Conservation (phyloP, 768 basidiomycete genomes). For the Rhizopogon vesiculosus region DNA sequence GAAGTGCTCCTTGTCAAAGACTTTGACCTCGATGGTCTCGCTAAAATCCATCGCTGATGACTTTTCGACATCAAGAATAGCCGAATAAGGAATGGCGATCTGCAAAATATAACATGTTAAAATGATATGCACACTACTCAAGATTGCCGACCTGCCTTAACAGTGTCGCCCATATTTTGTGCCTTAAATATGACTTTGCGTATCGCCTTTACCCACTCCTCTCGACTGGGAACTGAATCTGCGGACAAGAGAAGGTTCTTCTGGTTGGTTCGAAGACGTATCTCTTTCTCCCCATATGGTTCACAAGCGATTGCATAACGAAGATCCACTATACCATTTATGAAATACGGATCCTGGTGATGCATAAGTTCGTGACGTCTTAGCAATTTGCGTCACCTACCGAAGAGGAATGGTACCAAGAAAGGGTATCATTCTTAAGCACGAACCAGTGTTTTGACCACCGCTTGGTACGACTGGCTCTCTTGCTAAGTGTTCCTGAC, state of each 20-base stretch:
- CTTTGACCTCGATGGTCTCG: slow-evolving; percentile 93
- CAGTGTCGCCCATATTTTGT: slow-evolving; percentile 93
- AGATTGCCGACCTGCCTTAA: slow-evolving; percentile 56
- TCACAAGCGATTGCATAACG: slow-evolving; percentile 93
- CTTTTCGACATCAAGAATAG: slow-evolving; percentile 84
- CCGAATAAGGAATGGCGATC: slow-evolving; percentile 94
- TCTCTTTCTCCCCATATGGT: slow-evolving; percentile 66
- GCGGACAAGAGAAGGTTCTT: slow-evolving; percentile 67
- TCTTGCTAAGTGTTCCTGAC: slow-evolving; percentile 87
- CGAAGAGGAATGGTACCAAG: slow-evolving; percentile 94
- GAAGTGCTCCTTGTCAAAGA: slow-evolving; percentile 72
- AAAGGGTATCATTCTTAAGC: slow-evolving; percentile 91
- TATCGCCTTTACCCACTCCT: slow-evolving; percentile 96
- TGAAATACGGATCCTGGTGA: slow-evolving; percentile 91
- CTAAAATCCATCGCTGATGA: slow-evolving; percentile 92
- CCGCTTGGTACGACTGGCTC: slow-evolving; percentile 81
- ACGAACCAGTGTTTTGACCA: slow-evolving; percentile 97
- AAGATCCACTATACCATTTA: slow-evolving; percentile 92
- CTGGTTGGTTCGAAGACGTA: slow-evolving; percentile 81
- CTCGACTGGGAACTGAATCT: slow-evolving; percentile 77
- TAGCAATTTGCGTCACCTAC: slow-evolving; percentile 31
- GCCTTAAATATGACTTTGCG: slow-evolving; percentile 93
- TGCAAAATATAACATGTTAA: slow-evolving; percentile 18
- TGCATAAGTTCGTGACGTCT: slow-evolving; percentile 3
- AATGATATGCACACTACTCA: background rate